Evolutionary conservation across 495 filamentous ascomycete genomes (phyloP).

Genomic region (Penicillium odoratum): DNA sequence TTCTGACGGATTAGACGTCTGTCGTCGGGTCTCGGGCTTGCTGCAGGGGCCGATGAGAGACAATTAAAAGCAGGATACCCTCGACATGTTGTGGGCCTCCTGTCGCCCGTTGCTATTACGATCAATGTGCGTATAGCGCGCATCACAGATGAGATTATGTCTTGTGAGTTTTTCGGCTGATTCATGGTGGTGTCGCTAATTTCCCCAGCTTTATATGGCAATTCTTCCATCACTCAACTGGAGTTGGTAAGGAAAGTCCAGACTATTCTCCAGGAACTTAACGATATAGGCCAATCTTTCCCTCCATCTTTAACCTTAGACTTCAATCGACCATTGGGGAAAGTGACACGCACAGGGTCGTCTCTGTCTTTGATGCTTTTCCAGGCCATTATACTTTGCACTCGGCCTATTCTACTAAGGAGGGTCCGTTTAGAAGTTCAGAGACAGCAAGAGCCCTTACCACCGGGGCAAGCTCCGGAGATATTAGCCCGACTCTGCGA

Average conservation of each 20-base stretch:
- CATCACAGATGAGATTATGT: constrained; percentile 27
- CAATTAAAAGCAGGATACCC: constrained; percentile 19
- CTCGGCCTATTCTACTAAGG: constrained; percentile 24
- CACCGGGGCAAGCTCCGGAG: constrained; percentile 2
- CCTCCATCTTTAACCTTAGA: constrained; percentile 16
- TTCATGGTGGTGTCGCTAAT: background rate
- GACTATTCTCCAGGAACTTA: constrained; percentile 20
- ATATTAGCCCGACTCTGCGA: constrained; percentile 20
- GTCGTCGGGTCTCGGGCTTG: constrained; percentile 24
- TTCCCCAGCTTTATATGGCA: constrained; percentile 21
- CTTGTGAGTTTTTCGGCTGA: constrained; percentile 11
- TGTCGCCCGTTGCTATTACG: constrained; percentile 21
- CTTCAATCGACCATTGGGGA: constrained; percentile 19
- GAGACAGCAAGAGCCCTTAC: constrained; percentile 5
- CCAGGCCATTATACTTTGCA: constrained; percentile 27
- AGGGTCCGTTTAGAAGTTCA: constrained; percentile 20
- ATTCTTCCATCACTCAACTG: constrained; percentile 22
- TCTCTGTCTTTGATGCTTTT: constrained; percentile 25
- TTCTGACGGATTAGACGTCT: constrained; percentile 16
- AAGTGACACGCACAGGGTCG: constrained; percentile 23
- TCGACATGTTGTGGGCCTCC: constrained; percentile 18
- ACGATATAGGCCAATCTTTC: constrained; percentile 22
- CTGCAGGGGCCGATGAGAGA: constrained; percentile 27
- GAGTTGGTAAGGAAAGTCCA: constrained; percentile 23
- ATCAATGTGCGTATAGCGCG: constrained; percentile 29